Conservation (phyloP, 495 filamentous ascomycete genomes). For the Lepidopterella palustris region DNA sequence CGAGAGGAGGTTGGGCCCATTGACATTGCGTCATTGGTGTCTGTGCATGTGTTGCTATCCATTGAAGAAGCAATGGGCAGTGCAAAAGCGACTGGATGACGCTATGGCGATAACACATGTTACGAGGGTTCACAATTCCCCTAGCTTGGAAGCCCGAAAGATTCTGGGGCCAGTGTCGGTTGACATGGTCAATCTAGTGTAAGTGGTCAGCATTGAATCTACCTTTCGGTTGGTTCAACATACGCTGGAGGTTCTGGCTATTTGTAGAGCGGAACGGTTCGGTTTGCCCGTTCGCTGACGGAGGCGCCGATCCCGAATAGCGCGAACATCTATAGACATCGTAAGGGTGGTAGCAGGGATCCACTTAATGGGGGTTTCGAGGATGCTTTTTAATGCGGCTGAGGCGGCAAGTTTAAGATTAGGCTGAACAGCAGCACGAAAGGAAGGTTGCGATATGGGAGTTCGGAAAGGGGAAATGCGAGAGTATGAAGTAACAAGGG, state of each 20-base stretch:
- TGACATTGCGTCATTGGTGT: background rate
- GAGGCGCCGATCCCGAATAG: too few species aligned
- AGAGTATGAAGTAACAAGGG: background rate
- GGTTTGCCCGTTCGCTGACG: too few species aligned
- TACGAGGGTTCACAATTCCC: background rate
- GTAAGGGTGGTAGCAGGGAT: background rate
- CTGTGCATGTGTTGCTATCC: background rate
- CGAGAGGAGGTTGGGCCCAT: too few species aligned
- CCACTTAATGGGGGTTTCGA: background rate
- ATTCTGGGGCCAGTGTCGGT: background rate
- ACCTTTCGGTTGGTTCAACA: background rate
- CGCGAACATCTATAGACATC: too few species aligned
- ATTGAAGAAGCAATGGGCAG: background rate
- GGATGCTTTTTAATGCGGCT: background rate
- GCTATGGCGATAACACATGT: background rate
- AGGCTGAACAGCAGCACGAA: background rate
- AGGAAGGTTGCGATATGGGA: background rate
- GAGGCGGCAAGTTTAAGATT: background rate
- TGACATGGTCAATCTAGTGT: background rate
- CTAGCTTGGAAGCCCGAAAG: background rate
- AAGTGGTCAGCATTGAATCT: background rate
- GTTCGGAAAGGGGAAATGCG: background rate
- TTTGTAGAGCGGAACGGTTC: too few species aligned
- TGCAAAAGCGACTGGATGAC: background rate
- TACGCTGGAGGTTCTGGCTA: too few species aligned